phyloP scores from a whole-genome alignment of 768 basidiomycete genomes.

The Macrolepiota dolichaula region DNA sequence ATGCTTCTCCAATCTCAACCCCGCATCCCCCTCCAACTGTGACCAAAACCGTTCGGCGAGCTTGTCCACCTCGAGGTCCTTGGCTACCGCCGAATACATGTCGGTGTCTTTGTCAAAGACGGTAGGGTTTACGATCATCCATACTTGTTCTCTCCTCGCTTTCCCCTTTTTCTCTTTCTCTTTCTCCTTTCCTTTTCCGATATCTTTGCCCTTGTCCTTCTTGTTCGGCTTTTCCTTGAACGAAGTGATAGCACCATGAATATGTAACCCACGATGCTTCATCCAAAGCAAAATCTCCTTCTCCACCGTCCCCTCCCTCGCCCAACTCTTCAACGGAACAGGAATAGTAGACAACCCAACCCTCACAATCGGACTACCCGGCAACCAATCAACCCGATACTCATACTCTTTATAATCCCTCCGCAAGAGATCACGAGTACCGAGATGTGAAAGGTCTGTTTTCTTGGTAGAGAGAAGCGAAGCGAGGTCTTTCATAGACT shows the following conservation, averaged over 20 bases:
- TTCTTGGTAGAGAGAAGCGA: conserved; percentile 56
- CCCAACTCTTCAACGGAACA: conserved; percentile 57
- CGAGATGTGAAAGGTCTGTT: conserved; percentile 60
- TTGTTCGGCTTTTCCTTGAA: conserved; percentile 40
- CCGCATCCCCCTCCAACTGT: conserved; percentile 54
- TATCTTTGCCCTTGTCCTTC: conserved; percentile 35
- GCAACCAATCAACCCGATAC: conserved; percentile 41
- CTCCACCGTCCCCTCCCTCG: conserved; percentile 38
- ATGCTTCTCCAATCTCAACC: conserved; percentile 50
- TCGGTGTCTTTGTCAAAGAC: neutral
- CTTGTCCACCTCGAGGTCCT: conserved; percentile 28
- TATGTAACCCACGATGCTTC: conserved; percentile 54
- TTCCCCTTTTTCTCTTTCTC: conserved; percentile 30
- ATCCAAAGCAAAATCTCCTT: conserved; percentile 54
- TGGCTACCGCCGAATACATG: conserved; percentile 7
- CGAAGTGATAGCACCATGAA: conserved; percentile 80
- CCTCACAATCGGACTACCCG: conserved; percentile 37
- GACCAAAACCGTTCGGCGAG: conserved; percentile 50
- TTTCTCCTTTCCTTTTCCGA: conserved; percentile 19
- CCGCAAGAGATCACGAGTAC: conserved; percentile 73
- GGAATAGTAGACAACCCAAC: conserved; percentile 87
- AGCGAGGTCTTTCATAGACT: conserved; percentile 47
- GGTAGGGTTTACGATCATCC: conserved; percentile 49
- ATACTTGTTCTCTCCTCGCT: conserved; percentile 14
- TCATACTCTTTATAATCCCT: conserved; percentile 95